Base-by-base conservation (phyloP, 192 early-diverging fungal species). In the Cetraspora pellucida region DNA sequence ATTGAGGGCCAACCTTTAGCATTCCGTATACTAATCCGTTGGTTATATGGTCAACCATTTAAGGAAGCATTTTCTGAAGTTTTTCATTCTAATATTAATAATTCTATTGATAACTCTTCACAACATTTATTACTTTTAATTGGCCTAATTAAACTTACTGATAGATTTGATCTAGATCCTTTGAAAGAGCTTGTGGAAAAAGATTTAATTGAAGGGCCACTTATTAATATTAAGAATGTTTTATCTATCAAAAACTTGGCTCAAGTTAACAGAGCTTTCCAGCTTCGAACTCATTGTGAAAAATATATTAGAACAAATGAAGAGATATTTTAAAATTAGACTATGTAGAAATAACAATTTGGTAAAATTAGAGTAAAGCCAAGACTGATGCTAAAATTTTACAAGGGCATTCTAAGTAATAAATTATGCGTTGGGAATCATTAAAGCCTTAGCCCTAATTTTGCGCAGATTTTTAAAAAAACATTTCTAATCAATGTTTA, bases 1-100 rank as follows among this genome's bases (percentile, higher is more conserved):
- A 43, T 65, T 44, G 37, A 65, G 0, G 63, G n/a, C n/a, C 17
- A 43, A 10, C 37, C 63, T 2, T 27, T 10, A n/a, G 19, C 63
- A 10, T 65, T 65, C 19, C n/a, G 37, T 43, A 37, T 65, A 45
- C 21, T 65, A 3, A 28, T 65, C 43, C 63, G 37, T 3, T 65
- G 63, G 63, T 45, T 65, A 37, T 65, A 65, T 65, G 63, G 63
- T 0, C 37, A 65, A 65, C 10, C 63, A 44, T 65, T 65, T 65
- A 30, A 65, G 19, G 10, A 11, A 1, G 31, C 63, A 37, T 1
- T 37, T 37, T 37, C 1, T 1, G 37, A 37, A 37, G 37, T 37
- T 37, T 5, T 37, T 37, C 31, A 37, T 37, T 5, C 5, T 5
- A 37, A 2, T 10, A 28, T 27, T 13, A 25, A 61, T 61, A 16